phyloP scores from a whole-genome alignment of 495 filamentous ascomycete genomes.

The Cetradonia linearis region DNA sequence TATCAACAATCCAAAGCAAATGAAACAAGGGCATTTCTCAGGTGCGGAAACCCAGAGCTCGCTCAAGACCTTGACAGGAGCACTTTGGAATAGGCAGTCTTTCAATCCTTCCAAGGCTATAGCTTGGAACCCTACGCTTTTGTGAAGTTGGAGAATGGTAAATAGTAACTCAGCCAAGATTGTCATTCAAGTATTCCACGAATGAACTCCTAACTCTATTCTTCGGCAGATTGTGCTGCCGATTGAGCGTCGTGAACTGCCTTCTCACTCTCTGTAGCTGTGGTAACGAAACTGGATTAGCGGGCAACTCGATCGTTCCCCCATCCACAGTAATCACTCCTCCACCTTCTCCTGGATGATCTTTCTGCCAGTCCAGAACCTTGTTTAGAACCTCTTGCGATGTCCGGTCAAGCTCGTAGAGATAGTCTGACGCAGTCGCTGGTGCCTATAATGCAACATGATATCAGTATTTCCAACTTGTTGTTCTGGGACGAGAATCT shows the following conservation, averaged over 20 bases:
- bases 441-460: conserved; percentile 40
- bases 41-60: neutral
- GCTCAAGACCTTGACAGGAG: neutral
- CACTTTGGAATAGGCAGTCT: neutral
- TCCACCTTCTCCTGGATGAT: conserved; percentile 51
- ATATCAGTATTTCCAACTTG: conserved; percentile 3
- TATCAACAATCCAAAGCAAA: neutral
- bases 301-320: conserved; percentile 33
- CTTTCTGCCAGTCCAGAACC: conserved; percentile 63
- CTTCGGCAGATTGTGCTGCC: conserved; percentile 45
- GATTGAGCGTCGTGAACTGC: conserved; percentile 76
- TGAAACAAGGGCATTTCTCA: neutral
- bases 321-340: conserved; percentile 37
- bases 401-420: conserved; percentile 74
- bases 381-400: conserved; percentile 71
- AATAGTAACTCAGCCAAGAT: conserved; percentile 14
- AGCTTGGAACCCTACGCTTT: neutral
- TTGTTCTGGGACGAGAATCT: neutral
- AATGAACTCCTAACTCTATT: conserved; percentile 56
- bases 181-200: conserved; percentile 62
- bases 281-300: conserved; percentile 44
- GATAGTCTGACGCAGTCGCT: conserved; percentile 60
- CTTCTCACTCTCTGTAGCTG: conserved; percentile 73
- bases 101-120: neutral
- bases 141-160: neutral